Conservation (phyloP, 768 basidiomycete species). For the Tricholoma matsutake region DNA sequence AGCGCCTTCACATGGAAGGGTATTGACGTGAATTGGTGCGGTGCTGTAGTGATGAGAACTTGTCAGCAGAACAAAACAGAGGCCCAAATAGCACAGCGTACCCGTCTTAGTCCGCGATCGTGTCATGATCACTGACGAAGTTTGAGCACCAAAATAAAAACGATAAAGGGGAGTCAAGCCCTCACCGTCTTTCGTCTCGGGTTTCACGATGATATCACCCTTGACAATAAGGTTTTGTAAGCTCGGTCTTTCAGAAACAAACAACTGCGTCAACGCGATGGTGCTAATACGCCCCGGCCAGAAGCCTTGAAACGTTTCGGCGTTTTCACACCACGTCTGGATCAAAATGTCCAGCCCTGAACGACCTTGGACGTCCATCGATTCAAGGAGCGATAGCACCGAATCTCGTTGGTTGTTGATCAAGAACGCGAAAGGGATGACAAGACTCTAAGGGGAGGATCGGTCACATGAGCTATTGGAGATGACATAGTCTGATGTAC, state of each 20-base stretch:
- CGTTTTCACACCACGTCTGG: slow-evolving; percentile 92
- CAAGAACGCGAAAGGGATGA: slow-evolving; percentile 92
- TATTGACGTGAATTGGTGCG: slow-evolving; percentile 81
- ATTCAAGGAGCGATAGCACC: slow-evolving; percentile 74
- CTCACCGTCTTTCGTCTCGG: slow-evolving; percentile 80
- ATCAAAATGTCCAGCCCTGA: slow-evolving; percentile 85
- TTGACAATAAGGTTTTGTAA: slow-evolving; percentile 74
- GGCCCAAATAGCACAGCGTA: slow-evolving; percentile 37
- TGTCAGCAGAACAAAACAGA: slow-evolving; percentile 16
- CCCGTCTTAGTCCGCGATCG: slow-evolving; percentile 85
- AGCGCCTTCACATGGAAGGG: slow-evolving; percentile 91
- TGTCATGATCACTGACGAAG: slow-evolving; percentile 86
- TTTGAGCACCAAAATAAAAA: slow-evolving; percentile 18
- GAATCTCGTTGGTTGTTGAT: slow-evolving; percentile 83
- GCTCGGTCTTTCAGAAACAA: slow-evolving; percentile 60
- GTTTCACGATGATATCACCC: slow-evolving; percentile 86
- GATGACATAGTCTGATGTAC: slow-evolving; percentile 34
- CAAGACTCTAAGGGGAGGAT: slow-evolving; percentile 58
- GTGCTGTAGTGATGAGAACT: slow-evolving; percentile 46
- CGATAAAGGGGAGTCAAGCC: slow-evolving; percentile 5
- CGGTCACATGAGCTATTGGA: neutral
- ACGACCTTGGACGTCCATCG: slow-evolving; percentile 54
- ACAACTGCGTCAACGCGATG: slow-evolving; percentile 76
- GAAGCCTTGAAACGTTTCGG: slow-evolving; percentile 91
- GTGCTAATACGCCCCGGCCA: slow-evolving; percentile 89